Evolutionary conservation across 345 rosid genomes (phyloP), one percentile per base, ranked within the genome.

Genomic region (Populus deltoides): DNA sequence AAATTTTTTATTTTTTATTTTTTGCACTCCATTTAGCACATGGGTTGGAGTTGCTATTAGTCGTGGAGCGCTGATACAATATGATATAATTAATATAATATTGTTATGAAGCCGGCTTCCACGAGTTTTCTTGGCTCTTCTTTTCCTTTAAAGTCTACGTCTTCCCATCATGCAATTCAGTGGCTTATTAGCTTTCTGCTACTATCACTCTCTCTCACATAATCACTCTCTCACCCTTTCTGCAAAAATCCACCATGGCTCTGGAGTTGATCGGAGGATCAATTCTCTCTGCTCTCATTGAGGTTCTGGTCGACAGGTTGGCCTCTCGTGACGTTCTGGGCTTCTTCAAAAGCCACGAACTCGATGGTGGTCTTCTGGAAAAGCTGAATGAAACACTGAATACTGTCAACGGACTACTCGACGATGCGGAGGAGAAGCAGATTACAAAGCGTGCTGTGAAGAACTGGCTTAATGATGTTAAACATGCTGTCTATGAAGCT

Each of bases 351-450:
- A 31, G 61, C n/a, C 66, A 20, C 29, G 68, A 59, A 31, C 66
- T 74, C 27, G 35, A 38, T 11, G 57, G 35, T 1, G 35, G 8
- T 6, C 51, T 55, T 2, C 45, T 61, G 62, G 33, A 69, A 47
- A 79, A 43, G 35, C 24, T 79, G 53, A 61, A 61, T 1, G 16
- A 31, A 16, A 55, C 15, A 6, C 45, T 69, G 66, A 57, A 38
- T 8, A 11, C 67, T 24, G 45, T 75, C 25, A 62, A 70, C 22
- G 67, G 59, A 36, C 66, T 81, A 5, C 68, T 81, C 6, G 77
- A 71, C 36, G 76, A 76, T 41, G 80, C 83, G 31, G 77, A 76
- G 73, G 77, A 81, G 63, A 81, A 71, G 77, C 74, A 72, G 70
- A 66, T 72, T 10, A 66, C 36, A 6, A 27, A 57, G 15, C 9